phyloP scores from a whole-genome alignment of 805 yeast species.

The Maudiozyma bulderi region DNA sequence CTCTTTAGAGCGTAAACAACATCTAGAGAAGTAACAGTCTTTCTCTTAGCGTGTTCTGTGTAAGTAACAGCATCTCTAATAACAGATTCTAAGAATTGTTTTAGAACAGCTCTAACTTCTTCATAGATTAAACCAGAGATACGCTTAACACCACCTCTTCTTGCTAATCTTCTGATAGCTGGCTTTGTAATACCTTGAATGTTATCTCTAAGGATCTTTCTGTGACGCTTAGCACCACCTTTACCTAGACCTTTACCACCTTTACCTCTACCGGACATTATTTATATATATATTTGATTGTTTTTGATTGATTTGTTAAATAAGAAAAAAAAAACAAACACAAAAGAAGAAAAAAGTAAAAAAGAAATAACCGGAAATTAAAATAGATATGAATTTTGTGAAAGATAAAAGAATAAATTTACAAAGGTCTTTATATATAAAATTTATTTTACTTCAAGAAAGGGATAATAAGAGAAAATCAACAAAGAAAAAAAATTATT shows the following conservation, averaged over 20 bases:
- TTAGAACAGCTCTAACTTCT: conserved; percentile 94
- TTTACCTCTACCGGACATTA: conserved; percentile 98
- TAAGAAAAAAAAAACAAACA: background rate
- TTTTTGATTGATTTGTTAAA: background rate
- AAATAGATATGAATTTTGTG: background rate
- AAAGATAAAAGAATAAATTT: background rate
- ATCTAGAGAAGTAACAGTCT: conserved; percentile 97
- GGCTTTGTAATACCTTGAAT: conserved; percentile 99
- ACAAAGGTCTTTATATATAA: no score
- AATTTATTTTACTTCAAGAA: no score
- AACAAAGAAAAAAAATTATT: no score
- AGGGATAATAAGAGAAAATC: no score
- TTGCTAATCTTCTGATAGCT: conserved; percentile 98
- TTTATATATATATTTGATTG: conserved; percentile 7
- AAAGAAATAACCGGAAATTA: background rate
- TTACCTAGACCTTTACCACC: conserved; percentile 99
- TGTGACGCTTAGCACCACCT: conserved; percentile 99
- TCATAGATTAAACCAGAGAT: conserved; percentile 97
- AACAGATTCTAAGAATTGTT: conserved; percentile 91
- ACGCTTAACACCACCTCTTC: conserved; percentile 99
- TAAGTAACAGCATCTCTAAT: conserved; percentile 98
- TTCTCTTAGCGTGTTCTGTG: conserved; percentile 99
- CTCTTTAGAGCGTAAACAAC: conserved; percentile 99
- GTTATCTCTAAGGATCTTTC: conserved; percentile 98
- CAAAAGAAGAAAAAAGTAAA: background rate